Conservation (phyloP, 352 stramenopile genomes). For the Globisporangium spinosum region DNA sequence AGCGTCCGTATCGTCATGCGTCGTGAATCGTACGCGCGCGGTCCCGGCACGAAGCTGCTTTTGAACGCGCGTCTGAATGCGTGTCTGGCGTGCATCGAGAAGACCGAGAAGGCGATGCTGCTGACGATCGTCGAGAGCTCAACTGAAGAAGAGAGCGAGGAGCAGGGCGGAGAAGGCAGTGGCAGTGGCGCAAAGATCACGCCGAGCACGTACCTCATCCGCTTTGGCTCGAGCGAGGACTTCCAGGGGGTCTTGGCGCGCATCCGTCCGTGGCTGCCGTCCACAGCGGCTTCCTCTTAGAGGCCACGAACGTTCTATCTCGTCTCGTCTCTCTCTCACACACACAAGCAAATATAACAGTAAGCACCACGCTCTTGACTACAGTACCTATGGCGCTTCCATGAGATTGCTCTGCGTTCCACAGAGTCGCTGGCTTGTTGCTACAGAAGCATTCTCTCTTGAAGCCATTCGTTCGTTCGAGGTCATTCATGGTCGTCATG, state of each 20-base stretch:
- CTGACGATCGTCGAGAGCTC: conserved; percentile 53
- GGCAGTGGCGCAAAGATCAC: conserved; percentile 32
- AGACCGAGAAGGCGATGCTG: conserved; percentile 77
- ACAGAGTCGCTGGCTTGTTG: neutral
- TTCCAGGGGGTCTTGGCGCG: conserved; percentile 43
- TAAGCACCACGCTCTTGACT: neutral
- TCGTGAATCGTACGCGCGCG: conserved; percentile 66
- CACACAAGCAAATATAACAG: conserved; percentile 6
- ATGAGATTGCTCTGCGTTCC: neutral
- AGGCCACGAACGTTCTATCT: conserved; percentile 1
- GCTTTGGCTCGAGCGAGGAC: conserved; percentile 58
- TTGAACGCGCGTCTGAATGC: conserved; percentile 65
- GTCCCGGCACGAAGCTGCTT: conserved; percentile 73
- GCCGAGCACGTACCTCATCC: conserved; percentile 69
- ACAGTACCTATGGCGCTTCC: neutral
- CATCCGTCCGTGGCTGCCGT: conserved; percentile 40
- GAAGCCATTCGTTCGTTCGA: neutral
- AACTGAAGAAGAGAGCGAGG: conserved; percentile 20
- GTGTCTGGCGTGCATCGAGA: conserved; percentile 60
- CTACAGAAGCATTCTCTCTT: neutral
- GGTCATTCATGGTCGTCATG: neutral
- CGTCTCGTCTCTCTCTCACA: neutral
- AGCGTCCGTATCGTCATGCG: conserved; percentile 74
- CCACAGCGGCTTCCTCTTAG: conserved; percentile 16
- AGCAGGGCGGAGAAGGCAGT: neutral